phyloP scores from a whole-genome alignment of 2,329 filamentous ascomycete genomes.

The Ascocoryne sarcoides region DNA sequence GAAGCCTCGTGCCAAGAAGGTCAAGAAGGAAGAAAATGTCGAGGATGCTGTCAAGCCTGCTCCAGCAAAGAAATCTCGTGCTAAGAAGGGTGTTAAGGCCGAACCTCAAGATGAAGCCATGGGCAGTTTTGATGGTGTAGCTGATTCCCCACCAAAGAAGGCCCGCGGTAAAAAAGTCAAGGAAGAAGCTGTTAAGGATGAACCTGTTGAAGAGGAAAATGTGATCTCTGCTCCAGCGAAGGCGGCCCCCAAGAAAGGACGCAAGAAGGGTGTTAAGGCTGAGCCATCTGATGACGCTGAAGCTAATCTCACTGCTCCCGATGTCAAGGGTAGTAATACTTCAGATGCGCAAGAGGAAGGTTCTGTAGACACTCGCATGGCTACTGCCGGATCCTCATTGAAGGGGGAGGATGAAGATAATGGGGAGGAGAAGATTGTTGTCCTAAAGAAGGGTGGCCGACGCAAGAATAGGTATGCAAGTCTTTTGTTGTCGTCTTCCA shows the following conservation, averaged over 20 bases:
- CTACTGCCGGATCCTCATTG: neutral
- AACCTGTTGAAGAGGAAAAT: slow-evolving; percentile 1
- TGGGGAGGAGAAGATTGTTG: neutral
- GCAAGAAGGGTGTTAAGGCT: neutral
- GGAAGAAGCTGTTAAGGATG: slow-evolving; percentile 16
- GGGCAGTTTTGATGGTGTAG: neutral
- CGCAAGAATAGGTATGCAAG: neutral
- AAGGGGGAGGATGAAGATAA: neutral
- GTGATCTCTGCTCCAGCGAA: neutral
- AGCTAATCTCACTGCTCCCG: no score
- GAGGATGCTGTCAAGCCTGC: slow-evolving; percentile 16
- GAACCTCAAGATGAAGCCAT: slow-evolving; percentile 7
- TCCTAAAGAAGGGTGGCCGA: neutral
- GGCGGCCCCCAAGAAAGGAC: neutral
- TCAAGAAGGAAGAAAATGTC: slow-evolving; percentile 16
- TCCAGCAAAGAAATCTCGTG: slow-evolving; percentile 19
- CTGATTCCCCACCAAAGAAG: neutral
- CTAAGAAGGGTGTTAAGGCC: slow-evolving; percentile 30
- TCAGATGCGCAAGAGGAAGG: no score
- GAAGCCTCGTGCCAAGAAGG: slow-evolving; percentile 30
- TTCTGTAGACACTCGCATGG: no score
- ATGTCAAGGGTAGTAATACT: no score
- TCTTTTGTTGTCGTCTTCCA: no score
- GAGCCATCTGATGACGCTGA: no score
- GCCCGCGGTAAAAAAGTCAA: slow-evolving; percentile 13